These are phyloP conservation scores for Calendula officinalis DNA, from an alignment of 129 eudicot genomes.

Conservation along the genomic window DNA sequence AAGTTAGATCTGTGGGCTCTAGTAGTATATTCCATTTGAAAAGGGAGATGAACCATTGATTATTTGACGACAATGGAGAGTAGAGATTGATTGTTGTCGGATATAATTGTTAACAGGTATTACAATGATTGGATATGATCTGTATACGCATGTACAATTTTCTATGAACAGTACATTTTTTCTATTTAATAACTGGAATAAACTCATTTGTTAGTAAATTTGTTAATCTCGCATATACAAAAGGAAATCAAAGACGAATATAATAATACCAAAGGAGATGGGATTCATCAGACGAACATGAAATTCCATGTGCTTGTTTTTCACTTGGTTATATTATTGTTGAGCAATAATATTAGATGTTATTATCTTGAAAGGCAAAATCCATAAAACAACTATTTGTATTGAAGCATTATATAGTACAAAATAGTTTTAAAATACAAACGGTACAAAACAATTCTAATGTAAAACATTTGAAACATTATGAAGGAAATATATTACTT, in stretches of 20 bases:
- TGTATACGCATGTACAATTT: not conserved
- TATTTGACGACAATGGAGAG: constrained; percentile 26
- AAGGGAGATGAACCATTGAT: constrained; percentile 22
- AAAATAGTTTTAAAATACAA: no score
- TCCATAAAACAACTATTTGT: no score
- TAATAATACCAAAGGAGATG: constrained; percentile 3
- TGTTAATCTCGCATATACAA: constrained; percentile 8
- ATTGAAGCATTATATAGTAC: no score
- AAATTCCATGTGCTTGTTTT: constrained; percentile 29
- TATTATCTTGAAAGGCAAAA: no score
- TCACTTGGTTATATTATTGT: constrained; percentile 14
- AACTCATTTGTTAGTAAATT: not conserved
- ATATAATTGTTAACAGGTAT: constrained; percentile 7
- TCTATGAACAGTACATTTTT: no score
- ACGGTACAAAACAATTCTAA: no score
- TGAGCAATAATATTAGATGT: not conserved
- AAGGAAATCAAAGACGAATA: not conserved
- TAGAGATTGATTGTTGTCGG: constrained; percentile 35
- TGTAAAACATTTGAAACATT: no score
- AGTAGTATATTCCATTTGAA: constrained; percentile 21
- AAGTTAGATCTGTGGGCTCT: constrained; percentile 23
- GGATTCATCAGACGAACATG: constrained; percentile 32
- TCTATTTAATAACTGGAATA: constrained; percentile 7
- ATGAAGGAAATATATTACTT: no score
- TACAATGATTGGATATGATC: constrained; percentile 21